phyloP scores from a whole-genome alignment of 1,284 basidiomycete genomes.

The Cutaneotrichosporon cyanovorans region DNA sequence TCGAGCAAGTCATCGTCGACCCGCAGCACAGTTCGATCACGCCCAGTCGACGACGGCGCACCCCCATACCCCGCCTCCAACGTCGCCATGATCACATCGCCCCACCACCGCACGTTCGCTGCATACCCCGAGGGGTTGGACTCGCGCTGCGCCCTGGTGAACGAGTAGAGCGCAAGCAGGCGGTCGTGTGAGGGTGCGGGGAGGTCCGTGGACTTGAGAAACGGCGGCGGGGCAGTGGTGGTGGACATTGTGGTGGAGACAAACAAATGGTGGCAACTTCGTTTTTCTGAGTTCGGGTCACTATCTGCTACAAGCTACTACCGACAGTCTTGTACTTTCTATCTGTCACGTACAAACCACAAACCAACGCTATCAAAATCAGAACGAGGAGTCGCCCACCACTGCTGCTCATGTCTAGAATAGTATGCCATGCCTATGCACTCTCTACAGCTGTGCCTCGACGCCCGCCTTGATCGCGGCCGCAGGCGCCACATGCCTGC shows the following conservation, averaged over 20 bases:
- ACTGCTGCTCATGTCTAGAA: too few species aligned
- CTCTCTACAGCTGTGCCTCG: too few species aligned
- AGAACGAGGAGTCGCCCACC: too few species aligned
- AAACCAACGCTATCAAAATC: too few species aligned
- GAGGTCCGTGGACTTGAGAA: constrained; percentile 19
- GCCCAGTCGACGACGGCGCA: constrained; percentile 16
- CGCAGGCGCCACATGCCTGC: background rate
- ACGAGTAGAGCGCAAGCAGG: constrained; percentile 77
- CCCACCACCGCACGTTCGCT: constrained; percentile 83
- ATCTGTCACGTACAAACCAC: too few species aligned
- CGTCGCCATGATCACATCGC: constrained; percentile 57
- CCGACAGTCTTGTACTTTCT: too few species aligned
- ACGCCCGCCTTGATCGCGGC: too few species aligned
- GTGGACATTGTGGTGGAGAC: background rate
- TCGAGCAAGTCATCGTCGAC: constrained; percentile 58
- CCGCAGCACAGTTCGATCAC: constrained; percentile 54
- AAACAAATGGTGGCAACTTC: background rate
- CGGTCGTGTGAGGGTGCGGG: constrained; percentile 50
- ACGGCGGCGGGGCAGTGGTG: constrained; percentile 14
- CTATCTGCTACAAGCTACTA: too few species aligned
- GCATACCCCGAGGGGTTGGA: constrained; percentile 77
- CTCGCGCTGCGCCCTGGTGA: constrained; percentile 71
- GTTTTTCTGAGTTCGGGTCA: too few species aligned
- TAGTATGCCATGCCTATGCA: too few species aligned
- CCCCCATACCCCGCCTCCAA: constrained; percentile 56